Evolutionary conservation across 495 filamentous ascomycete genomes (phyloP).

Genomic region (Xanthoparmelia taractica): DNA sequence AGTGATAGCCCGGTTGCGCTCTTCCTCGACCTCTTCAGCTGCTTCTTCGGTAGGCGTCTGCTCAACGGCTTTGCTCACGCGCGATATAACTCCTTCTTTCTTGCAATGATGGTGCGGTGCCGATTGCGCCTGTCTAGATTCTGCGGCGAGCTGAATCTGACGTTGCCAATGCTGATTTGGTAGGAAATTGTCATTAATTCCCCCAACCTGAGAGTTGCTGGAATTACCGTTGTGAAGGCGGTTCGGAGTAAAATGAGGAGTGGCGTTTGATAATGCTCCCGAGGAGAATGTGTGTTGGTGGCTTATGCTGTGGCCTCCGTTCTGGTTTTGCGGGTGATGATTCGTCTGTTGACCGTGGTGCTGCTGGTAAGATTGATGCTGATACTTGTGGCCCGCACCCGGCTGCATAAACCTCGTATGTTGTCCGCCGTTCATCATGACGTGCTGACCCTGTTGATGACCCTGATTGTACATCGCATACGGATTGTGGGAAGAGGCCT

Average conservation of each 20-base stretch:
- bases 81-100: slow-evolving; percentile 43
- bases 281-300: slow-evolving; percentile 78
- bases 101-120: slow-evolving; percentile 53
- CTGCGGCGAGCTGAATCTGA: slow-evolving; percentile 70
- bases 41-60: slow-evolving; percentile 49
- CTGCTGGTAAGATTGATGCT: slow-evolving; percentile 61
- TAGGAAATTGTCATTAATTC: slow-evolving; percentile 47
- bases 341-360: slow-evolving; percentile 71
- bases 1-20: slow-evolving; percentile 51
- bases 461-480: slow-evolving; percentile 78
- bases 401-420: slow-evolving; percentile 61
- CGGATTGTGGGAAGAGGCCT: slow-evolving; percentile 55
- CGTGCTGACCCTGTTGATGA: slow-evolving; percentile 74
- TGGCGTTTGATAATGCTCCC: slow-evolving; percentile 62
- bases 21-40: slow-evolving; percentile 53
- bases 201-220: slow-evolving; percentile 45
- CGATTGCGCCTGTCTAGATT: slow-evolving; percentile 56
- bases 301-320: slow-evolving; percentile 50
- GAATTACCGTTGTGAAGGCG: slow-evolving; percentile 70
- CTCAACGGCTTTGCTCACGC: slow-evolving; percentile 54
- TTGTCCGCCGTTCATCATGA: slow-evolving; percentile 57
- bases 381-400: slow-evolving; percentile 62
- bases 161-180: slow-evolving; percentile 76
- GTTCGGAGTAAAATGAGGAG: slow-evolving; percentile 65
- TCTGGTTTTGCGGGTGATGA: slow-evolving; percentile 65